Conservation (phyloP, 2,329 filamentous ascomycete genomes). For the Colletotrichum sp. region DNA sequence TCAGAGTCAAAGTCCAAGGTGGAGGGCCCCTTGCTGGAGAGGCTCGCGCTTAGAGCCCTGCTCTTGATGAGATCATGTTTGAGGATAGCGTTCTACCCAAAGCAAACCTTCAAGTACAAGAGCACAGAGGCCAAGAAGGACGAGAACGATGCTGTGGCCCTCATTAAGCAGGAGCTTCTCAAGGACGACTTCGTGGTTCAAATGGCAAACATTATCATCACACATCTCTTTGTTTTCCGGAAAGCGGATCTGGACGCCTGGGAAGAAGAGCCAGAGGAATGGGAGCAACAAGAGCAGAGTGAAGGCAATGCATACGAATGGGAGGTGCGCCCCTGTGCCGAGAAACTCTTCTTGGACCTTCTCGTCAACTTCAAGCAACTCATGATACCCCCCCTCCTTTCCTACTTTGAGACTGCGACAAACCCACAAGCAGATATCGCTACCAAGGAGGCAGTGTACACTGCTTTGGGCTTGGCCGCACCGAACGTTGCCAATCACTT, state of each 20-base stretch:
- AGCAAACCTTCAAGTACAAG: conserved; percentile 84
- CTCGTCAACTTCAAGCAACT: conserved; percentile 87
- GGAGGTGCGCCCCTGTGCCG: conserved; percentile 88
- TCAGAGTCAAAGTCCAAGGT: conserved; percentile 51
- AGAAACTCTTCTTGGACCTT: conserved; percentile 92
- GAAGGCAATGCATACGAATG: conserved; percentile 89
- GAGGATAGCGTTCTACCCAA: conserved; percentile 82
- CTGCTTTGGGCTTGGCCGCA: conserved; percentile 86
- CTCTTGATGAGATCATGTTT: conserved; percentile 82
- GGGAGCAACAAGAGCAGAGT: conserved; percentile 89
- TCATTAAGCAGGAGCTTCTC: conserved; percentile 77
- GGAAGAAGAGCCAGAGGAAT: conserved; percentile 94
- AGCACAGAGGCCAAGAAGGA: conserved; percentile 77
- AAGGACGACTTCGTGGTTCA: conserved; percentile 78
- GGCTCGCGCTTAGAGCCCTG: conserved; percentile 81
- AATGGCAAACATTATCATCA: conserved; percentile 84
- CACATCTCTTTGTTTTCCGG: conserved; percentile 86
- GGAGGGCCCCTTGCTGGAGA: conserved; percentile 73
- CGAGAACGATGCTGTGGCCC: conserved; percentile 69
- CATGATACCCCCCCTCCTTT: conserved; percentile 77
- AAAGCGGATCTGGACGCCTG: conserved; percentile 86
- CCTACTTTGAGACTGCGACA: conserved; percentile 82
- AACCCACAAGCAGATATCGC: conserved; percentile 71
- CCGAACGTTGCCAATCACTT: conserved; percentile 75
- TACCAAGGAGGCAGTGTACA: conserved; percentile 93